Evolutionary conservation across 306 rosid genomes (phyloP).

Genomic region (Adenanthera pavonina): DNA sequence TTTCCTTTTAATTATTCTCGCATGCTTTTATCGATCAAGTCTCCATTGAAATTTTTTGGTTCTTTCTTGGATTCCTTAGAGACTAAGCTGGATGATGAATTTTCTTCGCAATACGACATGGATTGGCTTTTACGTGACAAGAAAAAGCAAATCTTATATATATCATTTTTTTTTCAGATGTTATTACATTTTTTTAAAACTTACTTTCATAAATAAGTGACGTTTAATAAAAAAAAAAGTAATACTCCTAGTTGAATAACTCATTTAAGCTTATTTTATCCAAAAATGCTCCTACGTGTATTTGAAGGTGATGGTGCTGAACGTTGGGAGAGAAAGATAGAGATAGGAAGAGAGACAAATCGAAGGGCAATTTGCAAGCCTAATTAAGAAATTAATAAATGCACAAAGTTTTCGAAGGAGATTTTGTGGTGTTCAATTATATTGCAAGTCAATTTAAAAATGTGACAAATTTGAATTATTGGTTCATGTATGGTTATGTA

Average conservation of each 20-base stretch:
- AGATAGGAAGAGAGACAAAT: not conserved
- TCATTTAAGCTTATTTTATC: not conserved
- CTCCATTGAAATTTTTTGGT: too few relatives aligned
- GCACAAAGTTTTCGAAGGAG: slow-evolving; percentile 14
- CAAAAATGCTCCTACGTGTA: not conserved
- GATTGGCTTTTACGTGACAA: not conserved
- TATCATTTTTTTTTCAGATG: not conserved
- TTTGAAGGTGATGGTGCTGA: not conserved
- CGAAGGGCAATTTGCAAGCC: not conserved
- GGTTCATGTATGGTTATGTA: not conserved
- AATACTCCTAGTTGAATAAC: not conserved
- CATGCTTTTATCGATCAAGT: too few relatives aligned
- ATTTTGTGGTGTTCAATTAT: slow-evolving; percentile 4
- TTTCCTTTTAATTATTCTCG: too few relatives aligned
- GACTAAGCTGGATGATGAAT: slow-evolving; percentile 37
- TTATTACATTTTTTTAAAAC: not conserved
- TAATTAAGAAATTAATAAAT: slow-evolving; percentile 18
- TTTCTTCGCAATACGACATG: slow-evolving; percentile 10
- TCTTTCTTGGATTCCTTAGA: slow-evolving; percentile 34
- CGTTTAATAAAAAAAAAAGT: not conserved
- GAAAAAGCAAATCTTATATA: not conserved
- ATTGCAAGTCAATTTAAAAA: not conserved
- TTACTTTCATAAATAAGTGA: not conserved
- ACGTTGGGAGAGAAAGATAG: not conserved
- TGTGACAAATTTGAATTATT: not conserved